These are phyloP conservation scores for Botrytis porri DNA, from an alignment of 2,329 filamentous ascomycete species.

Conservation along the genomic window DNA sequence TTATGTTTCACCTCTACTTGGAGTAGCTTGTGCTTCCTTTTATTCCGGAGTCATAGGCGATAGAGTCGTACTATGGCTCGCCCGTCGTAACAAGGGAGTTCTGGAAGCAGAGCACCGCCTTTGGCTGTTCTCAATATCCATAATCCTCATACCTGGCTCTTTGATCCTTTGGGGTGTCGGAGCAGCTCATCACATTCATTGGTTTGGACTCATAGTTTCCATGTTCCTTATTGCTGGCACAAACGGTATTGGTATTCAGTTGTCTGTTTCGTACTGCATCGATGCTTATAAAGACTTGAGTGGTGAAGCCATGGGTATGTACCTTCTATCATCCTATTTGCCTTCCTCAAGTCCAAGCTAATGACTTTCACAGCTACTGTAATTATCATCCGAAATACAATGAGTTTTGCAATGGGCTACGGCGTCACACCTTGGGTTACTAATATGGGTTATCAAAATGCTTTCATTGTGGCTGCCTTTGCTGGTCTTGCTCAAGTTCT, in stretches of 20 bases:
- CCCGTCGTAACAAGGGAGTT: constrained; percentile 44
- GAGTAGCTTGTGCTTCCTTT: constrained; percentile 32
- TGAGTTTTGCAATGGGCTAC: constrained; percentile 50
- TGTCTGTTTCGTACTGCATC: constrained; percentile 46
- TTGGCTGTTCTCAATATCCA: constrained; percentile 38
- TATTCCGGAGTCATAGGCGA: constrained; percentile 37
- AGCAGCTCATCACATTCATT: constrained; percentile 46
- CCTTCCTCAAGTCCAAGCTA: background rate
- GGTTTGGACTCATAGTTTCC: constrained; percentile 47
- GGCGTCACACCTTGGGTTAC: constrained; percentile 48
- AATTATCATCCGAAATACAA: constrained; percentile 48
- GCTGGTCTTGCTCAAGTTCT: constrained; percentile 41
- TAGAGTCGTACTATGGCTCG: constrained; percentile 39
- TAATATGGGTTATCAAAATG: constrained; percentile 44
- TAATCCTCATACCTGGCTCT: constrained; percentile 44
- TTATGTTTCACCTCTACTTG: constrained; percentile 37
- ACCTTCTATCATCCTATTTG: background rate
- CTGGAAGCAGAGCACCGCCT: constrained; percentile 37
- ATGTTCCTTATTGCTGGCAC: constrained; percentile 47
- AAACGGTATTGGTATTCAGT: constrained; percentile 44
- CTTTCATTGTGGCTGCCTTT: constrained; percentile 45
- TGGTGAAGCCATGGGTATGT: constrained; percentile 45
- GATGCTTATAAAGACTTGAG: constrained; percentile 48
- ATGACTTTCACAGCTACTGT: constrained; percentile 41
- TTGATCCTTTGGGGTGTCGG: constrained; percentile 52